Conservation (phyloP, 2,329 filamentous ascomycete species). For the Alternaria conjuncta region DNA sequence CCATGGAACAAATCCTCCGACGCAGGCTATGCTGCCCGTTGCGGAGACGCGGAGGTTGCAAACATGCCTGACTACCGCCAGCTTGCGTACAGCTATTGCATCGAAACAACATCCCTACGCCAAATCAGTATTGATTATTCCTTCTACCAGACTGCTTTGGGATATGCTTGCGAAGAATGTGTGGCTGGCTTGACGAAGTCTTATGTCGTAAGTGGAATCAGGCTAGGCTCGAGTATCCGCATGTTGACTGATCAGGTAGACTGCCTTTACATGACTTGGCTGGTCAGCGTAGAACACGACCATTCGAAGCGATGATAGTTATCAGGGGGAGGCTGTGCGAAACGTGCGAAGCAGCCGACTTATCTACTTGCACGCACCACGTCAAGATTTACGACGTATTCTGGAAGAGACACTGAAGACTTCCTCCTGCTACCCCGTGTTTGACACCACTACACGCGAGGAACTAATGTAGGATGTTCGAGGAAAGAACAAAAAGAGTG, state of each 20-base stretch:
- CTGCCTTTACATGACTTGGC: not conserved
- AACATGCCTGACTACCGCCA: not conserved
- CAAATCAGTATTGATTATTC: not conserved
- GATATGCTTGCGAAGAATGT: conserved; percentile 12
- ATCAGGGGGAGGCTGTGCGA: not conserved
- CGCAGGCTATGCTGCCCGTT: not conserved
- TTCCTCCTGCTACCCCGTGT: not conserved
- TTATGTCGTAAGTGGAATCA: not conserved
- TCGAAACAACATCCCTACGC: not conserved
- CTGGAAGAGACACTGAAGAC: not conserved
- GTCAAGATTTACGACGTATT: not conserved
- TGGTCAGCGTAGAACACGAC: not conserved
- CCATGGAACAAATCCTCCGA: not conserved
- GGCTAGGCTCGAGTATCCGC: not conserved
- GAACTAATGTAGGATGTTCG: not conserved
- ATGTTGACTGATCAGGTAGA: not conserved
- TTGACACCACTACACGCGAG: not conserved
- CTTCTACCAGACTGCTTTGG: not conserved
- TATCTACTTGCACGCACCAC: not conserved
- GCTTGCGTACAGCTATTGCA: not conserved
- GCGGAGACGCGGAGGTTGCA: not conserved
- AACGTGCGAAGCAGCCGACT: not conserved
- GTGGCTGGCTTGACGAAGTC: not conserved
- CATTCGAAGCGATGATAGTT: not conserved
- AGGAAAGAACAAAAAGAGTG: not conserved